These are phyloP conservation scores for Diaporthe vexans DNA, from an alignment of 2,329 filamentous ascomycete genomes.

Conservation along the genomic window DNA sequence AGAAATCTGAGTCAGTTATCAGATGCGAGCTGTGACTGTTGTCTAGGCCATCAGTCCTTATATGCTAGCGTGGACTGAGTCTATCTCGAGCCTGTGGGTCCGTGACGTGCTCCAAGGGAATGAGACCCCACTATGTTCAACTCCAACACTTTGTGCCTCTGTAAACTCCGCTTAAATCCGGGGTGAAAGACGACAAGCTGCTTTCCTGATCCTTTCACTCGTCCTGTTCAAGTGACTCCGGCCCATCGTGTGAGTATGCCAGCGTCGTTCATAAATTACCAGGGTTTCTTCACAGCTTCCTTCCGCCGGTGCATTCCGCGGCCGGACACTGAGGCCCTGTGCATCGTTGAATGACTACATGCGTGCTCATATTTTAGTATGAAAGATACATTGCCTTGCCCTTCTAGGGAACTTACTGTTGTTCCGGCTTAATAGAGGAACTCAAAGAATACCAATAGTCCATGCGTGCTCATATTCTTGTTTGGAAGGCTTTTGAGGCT, in stretches of 20 bases:
- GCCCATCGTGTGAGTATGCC: background rate
- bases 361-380: background rate
- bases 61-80: background rate
- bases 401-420: no score
- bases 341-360: background rate
- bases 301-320: no score
- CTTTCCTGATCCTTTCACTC: background rate
- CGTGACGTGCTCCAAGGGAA: background rate
- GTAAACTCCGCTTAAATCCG: slow-evolving; percentile 4
- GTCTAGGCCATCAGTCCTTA: background rate
- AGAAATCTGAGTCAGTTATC: background rate
- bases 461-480: background rate
- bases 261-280: background rate
- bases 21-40: background rate
- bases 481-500: background rate
- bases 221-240: background rate
- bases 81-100: slow-evolving; percentile 4
- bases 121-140: background rate
- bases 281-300: background rate
- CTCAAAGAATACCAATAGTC: no score
- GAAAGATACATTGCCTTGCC: no score
- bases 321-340: no score
- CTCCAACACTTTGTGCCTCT: background rate
- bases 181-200: background rate
- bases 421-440: no score